Conservation (phyloP, 2,329 filamentous ascomycete genomes). For the Pseudocercospora pini-densiflorae region DNA sequence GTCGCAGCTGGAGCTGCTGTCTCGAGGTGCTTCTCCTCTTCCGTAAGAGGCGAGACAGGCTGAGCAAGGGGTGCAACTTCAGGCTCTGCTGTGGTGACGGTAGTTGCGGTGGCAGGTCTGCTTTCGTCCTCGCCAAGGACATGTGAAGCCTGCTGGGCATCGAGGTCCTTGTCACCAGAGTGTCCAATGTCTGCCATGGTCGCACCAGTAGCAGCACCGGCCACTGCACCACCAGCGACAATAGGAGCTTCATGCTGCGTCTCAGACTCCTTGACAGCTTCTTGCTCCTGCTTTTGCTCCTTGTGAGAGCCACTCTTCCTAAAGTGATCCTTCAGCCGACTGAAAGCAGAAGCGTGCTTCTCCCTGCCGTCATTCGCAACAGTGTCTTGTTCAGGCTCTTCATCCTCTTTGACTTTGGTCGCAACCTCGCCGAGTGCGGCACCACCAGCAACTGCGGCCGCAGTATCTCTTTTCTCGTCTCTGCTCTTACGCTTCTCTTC, state of each 20-base stretch:
- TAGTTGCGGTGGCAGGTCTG: background rate
- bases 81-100: background rate
- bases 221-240: conserved; percentile 21
- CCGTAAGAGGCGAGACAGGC: conserved; percentile 12
- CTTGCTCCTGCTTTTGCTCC: conserved; percentile 16
- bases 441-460: conserved; percentile 24
- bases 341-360: conserved; percentile 30
- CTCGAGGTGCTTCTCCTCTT: conserved; percentile 8
- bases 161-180: conserved; percentile 9
- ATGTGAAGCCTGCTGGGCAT: conserved; percentile 18
- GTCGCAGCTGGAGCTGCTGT: background rate
- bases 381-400: conserved; percentile 14
- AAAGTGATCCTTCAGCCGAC: conserved; percentile 30
- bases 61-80: background rate
- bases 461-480: conserved; percentile 34
- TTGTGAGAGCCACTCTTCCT: conserved; percentile 21
- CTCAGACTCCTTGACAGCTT: conserved; percentile 12
- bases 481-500: conserved; percentile 58
- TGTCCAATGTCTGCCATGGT: conserved; percentile 20
- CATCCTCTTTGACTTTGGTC: conserved; percentile 15
- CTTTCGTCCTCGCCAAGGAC: conserved; percentile 14
- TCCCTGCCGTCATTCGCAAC: conserved; percentile 17
- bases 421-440: conserved; percentile 17
- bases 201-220: conserved; percentile 20
- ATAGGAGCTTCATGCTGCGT: too few species aligned